phyloP scores from a whole-genome alignment of 371 early-diverging fungal species.

The Apophysomyces variabilis region DNA sequence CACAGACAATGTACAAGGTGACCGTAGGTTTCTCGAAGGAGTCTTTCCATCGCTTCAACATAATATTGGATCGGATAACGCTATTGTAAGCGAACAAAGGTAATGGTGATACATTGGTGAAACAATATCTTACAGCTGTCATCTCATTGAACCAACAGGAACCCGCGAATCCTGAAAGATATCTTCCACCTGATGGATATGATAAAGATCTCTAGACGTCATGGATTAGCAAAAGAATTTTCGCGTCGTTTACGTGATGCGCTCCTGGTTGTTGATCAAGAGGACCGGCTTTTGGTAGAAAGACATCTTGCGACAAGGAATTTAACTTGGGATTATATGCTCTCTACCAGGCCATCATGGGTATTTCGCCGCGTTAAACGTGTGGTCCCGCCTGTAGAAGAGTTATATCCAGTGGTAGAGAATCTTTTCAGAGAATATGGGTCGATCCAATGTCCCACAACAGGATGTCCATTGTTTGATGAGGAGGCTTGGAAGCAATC shows the following conservation, averaged over 20 bases:
- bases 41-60: background rate
- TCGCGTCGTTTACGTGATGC: background rate
- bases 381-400: background rate
- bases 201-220: background rate
- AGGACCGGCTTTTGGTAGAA: background rate
- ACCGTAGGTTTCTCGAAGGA: background rate
- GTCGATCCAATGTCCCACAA: background rate
- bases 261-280: background rate
- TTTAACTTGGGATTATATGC: background rate
- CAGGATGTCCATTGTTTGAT: background rate
- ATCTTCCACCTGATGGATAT: background rate
- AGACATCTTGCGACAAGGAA: background rate
- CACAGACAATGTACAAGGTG: background rate
- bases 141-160: background rate
- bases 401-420: background rate
- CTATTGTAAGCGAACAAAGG: too few relatives aligned
- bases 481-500: background rate
- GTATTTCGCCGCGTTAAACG: background rate
- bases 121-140: background rate
- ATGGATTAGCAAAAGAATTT: constrained; percentile 3
- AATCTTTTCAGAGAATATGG: background rate
- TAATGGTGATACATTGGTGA: too few relatives aligned
- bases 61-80: too few relatives aligned
- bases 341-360: background rate
- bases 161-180: background rate